phyloP scores from a whole-genome alignment of 768 basidiomycete genomes.

The Termitomyces sp. region DNA sequence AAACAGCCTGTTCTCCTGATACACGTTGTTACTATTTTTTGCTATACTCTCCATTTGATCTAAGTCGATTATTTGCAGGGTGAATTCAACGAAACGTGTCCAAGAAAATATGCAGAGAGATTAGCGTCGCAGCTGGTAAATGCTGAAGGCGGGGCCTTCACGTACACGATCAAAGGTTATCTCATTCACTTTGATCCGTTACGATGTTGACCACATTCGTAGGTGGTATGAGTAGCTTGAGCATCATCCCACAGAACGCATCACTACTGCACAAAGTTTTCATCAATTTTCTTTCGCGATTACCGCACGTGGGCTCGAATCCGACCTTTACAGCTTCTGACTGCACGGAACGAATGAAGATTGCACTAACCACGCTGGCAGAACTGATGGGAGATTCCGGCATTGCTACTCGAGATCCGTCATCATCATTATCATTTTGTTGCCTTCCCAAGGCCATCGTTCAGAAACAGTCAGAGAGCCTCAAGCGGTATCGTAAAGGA shows the following conservation, averaged over 20 bases:
- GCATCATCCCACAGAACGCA: conserved; percentile 47
- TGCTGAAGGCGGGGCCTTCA: conserved; percentile 40
- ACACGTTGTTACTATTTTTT: conserved; percentile 41
- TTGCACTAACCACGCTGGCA: conserved; percentile 48
- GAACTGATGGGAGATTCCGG: conserved; percentile 41
- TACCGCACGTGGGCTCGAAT: conserved; percentile 45
- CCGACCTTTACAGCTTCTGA: conserved; percentile 29
- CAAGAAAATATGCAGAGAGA: conserved; percentile 51
- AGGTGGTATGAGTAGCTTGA: conserved; percentile 55
- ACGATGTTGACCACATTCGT: neutral
- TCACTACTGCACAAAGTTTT: conserved; percentile 64
- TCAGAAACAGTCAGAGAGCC: conserved; percentile 43
- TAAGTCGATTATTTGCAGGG: conserved; percentile 34
- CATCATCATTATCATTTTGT: conserved; percentile 65
- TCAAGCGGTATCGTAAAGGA: conserved; percentile 42
- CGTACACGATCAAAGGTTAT: conserved; percentile 61
- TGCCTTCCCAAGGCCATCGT: conserved; percentile 49
- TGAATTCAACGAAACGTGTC: conserved; percentile 49
- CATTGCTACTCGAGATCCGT: conserved; percentile 46
- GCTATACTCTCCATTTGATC: neutral
- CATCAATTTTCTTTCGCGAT: conserved; percentile 52
- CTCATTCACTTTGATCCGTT: neutral
- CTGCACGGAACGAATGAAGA: conserved; percentile 43
- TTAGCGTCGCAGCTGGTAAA: conserved; percentile 44
- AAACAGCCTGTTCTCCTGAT: conserved; percentile 63